A percentile compares a stretch with the other conserved stretches of the same genome.
These are phyloP conservation scores for Chlorella sp. DNA, from an alignment of 139 green algal genomes.

Conservation along the genomic window DNA sequence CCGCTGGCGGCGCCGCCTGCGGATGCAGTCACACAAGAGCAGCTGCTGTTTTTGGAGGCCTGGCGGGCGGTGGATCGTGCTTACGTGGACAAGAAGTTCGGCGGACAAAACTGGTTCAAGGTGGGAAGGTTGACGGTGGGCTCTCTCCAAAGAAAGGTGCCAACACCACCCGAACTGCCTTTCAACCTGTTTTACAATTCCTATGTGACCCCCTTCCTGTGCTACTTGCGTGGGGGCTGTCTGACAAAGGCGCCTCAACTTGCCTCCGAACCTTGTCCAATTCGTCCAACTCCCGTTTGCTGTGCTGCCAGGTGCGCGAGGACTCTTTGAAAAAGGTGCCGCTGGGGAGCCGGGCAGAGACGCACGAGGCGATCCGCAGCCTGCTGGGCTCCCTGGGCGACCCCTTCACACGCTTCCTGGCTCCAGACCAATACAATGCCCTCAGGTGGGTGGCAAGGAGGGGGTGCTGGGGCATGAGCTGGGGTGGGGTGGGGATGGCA, in stretches of 20 bases:
- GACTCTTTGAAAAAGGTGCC: constrained; percentile 70
- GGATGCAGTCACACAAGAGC: constrained; percentile 84
- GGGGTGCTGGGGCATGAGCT: background rate
- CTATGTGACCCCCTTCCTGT: no score
- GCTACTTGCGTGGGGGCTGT: no score
- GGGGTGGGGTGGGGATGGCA: background rate
- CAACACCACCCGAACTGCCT: no score
- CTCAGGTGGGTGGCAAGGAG: constrained; percentile 42
- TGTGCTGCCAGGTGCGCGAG: constrained; percentile 64
- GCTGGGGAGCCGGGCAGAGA: constrained; percentile 75
- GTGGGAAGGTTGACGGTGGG: constrained; percentile 31
- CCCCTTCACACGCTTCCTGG: constrained; percentile 96
- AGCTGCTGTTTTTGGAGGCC: constrained; percentile 96
- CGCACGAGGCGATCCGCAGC: constrained; percentile 87
- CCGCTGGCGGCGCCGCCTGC: constrained; percentile 27
- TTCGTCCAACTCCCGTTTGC: background rate
- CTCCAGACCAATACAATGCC: constrained; percentile 75
- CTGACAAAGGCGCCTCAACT: no score
- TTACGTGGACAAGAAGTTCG: constrained; percentile 98
- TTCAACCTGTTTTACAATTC: no score
- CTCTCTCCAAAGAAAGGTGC: background rate
- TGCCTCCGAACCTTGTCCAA: no score
- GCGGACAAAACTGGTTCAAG: constrained; percentile 94
- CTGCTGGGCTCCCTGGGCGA: constrained; percentile 88
- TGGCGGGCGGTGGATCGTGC: constrained; percentile 95